Percentiles rank a stretch among this genome's conserved stretches.
phyloP scores from a whole-genome alignment of 352 stramenopile species.

The Paralagenidium karlingii region DNA sequence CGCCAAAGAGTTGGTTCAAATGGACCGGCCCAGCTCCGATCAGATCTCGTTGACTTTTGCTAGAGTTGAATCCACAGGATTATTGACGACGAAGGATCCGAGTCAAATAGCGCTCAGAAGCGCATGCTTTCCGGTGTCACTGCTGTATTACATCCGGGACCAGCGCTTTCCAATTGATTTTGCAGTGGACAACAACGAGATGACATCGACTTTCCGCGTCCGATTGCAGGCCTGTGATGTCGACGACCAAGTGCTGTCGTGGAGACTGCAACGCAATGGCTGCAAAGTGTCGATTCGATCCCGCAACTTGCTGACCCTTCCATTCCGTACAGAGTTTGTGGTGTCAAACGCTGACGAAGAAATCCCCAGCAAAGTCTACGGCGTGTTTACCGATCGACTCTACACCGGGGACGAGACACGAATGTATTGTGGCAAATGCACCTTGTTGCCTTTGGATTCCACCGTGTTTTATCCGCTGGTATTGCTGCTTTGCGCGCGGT shows the following conservation, averaged over 20 bases:
- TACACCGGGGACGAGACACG: constrained; percentile 65
- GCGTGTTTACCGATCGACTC: constrained; percentile 60
- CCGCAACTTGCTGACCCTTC: constrained; percentile 53
- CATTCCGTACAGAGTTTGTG: constrained; percentile 19
- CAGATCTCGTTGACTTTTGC: too few species aligned
- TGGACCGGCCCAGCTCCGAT: too few species aligned
- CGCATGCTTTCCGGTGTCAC: constrained; percentile 25
- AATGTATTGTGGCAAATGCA: constrained; percentile 74
- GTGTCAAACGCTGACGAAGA: constrained; percentile 11
- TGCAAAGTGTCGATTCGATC: constrained; percentile 44
- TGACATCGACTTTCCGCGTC: constrained; percentile 27
- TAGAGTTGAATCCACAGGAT: too few species aligned
- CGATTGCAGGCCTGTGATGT: constrained; percentile 25
- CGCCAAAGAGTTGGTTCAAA: too few species aligned
- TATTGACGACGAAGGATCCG: too few species aligned
- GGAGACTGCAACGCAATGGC: constrained; percentile 44
- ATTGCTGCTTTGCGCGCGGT: constrained; percentile 24
- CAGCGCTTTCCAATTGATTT: constrained; percentile 66
- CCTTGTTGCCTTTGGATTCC: constrained; percentile 43
- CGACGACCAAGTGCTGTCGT: constrained; percentile 27
- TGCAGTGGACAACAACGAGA: constrained; percentile 18
- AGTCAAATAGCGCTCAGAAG: too few species aligned
- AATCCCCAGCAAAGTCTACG: constrained; percentile 15
- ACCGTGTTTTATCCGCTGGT: constrained; percentile 51
- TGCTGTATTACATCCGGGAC: constrained; percentile 69